phyloP scores from a whole-genome alignment of 139 green algal genomes.

The Picochlorum sp. region DNA sequence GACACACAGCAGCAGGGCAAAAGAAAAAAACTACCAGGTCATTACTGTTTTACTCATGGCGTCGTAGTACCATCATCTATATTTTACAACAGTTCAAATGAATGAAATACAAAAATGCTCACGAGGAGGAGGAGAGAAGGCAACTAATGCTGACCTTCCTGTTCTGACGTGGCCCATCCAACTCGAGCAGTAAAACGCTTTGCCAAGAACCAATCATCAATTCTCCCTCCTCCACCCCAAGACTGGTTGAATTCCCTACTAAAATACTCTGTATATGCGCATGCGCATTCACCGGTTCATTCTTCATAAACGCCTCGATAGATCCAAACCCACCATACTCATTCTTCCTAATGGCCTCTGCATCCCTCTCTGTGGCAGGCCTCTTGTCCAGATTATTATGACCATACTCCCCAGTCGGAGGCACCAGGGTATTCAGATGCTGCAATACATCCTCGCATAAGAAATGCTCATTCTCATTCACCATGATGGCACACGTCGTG shows the following conservation, averaged over 20 bases:
- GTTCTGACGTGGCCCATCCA: not conserved
- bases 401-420: not conserved
- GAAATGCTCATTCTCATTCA: conserved; percentile 3
- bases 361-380: not conserved
- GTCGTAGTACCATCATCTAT: too few relatives aligned
- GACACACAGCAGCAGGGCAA: too few relatives aligned
- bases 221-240: not conserved
- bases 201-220: not conserved
- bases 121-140: too few relatives aligned
- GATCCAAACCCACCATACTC: not conserved
- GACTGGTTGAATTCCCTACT: not conserved
- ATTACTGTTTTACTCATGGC: too few relatives aligned
- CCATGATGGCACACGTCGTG: not conserved
- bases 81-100: too few relatives aligned
- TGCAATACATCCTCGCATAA: not conserved
- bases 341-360: not conserved
- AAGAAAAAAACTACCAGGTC: too few relatives aligned
- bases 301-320: not conserved
- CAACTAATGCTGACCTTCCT: not conserved
- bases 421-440: not conserved
- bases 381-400: not conserved
- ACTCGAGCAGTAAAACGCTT: not conserved
- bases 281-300: not conserved
- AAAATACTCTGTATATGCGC: not conserved
- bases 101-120: too few relatives aligned